A percentile compares a stretch with the other conserved stretches of the same genome.
Evolutionary conservation across 2,329 filamentous ascomycete species (phyloP).

Genomic region (Fusarium tanahbumbuense): DNA sequence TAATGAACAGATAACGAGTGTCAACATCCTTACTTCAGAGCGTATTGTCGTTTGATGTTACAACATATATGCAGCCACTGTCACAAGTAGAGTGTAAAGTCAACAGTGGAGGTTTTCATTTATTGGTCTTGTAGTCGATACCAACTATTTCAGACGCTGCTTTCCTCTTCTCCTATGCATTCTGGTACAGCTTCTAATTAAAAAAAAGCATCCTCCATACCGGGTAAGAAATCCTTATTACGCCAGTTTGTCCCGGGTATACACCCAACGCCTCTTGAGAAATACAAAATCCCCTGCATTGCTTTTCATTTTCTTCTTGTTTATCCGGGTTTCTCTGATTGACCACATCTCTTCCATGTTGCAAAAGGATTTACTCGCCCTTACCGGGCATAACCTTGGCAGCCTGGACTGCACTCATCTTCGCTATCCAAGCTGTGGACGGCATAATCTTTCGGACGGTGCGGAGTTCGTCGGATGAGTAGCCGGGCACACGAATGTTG

Average conservation of each 20-base stretch:
- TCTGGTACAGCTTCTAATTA: not conserved
- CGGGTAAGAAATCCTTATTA: conserved; percentile 9
- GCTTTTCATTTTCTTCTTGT: not conserved
- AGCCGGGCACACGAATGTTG: conserved; percentile 93
- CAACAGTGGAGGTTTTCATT: not conserved
- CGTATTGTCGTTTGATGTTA: not conserved
- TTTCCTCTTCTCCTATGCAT: not conserved
- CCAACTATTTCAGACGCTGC: not conserved
- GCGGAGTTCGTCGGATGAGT: conserved; percentile 91
- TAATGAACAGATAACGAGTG: not conserved
- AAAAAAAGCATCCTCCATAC: not conserved
- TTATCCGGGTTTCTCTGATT: not conserved
- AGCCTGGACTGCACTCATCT: conserved; percentile 96
- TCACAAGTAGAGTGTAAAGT: not conserved
- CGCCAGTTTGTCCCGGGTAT: conserved; percentile 40
- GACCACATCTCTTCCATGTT: not conserved
- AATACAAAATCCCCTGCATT: conserved; percentile 6
- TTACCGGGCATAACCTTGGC: conserved; percentile 82
- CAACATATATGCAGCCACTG: not conserved
- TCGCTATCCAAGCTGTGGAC: conserved; percentile 88
- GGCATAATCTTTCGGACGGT: conserved; percentile 95
- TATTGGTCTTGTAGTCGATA: not conserved
- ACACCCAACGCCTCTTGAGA: conserved; percentile 41
- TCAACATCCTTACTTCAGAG: not conserved
- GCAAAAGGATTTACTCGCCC: conserved; percentile 56